Percentiles rank a stretch among this genome's conserved stretches.
Conservation (phyloP, 2,329 filamentous ascomycete genomes). For the Aspergillus quadricinctus region DNA sequence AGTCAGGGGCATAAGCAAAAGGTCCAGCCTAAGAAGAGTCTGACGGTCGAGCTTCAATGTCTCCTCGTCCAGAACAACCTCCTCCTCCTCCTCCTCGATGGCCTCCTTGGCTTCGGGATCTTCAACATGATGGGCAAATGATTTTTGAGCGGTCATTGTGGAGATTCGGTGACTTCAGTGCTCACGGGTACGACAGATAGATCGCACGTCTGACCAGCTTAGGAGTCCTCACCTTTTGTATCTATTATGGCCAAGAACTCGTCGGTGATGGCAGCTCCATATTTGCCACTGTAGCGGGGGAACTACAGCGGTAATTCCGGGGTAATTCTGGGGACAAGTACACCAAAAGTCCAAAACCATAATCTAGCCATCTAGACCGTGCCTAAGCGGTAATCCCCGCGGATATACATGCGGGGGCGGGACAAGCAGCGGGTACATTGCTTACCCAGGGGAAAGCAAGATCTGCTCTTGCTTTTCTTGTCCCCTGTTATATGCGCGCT, state of each 20-base stretch:
- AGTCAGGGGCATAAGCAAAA: slow-evolving; percentile 14
- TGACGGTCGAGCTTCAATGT: slow-evolving; percentile 5
- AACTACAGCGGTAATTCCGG: no score
- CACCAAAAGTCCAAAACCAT: no score
- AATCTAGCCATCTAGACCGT: no score
- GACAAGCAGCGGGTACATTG: no score
- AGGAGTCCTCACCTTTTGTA: not conserved
- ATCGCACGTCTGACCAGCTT: not conserved
- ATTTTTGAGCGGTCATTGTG: not conserved
- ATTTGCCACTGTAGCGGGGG: no score
- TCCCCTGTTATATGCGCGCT: no score
- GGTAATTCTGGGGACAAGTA: not conserved
- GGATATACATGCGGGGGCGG: not conserved
- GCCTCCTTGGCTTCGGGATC: not conserved
- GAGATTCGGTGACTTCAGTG: not conserved
- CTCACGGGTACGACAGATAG: not conserved
- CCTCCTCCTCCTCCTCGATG: not conserved
- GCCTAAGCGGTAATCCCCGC: not conserved
- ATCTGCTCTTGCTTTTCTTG: no score
- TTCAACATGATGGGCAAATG: not conserved
- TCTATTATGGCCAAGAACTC: not conserved
- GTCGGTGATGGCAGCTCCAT: not conserved
- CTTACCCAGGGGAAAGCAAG: no score
- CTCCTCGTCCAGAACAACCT: not conserved
- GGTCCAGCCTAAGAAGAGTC: slow-evolving; percentile 8